phyloP scores from a whole-genome alignment of 345 rosid genomes.

The Eucalyptus regnans region DNA sequence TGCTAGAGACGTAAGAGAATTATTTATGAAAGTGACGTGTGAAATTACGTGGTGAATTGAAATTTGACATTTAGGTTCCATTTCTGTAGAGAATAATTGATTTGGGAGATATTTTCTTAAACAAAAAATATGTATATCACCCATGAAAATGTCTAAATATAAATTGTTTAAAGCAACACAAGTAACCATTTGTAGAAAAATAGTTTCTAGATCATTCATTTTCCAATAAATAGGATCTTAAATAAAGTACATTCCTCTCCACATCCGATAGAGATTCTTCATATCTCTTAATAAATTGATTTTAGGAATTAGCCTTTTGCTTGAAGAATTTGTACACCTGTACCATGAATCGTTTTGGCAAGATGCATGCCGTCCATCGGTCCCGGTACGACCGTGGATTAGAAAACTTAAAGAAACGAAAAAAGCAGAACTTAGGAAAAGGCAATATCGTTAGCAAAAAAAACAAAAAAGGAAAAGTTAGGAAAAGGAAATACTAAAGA shows the following conservation, averaged over 20 bases:
- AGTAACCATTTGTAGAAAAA: background rate
- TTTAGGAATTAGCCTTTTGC: background rate
- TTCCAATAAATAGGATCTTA: background rate
- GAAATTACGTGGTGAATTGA: background rate
- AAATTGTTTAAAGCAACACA: background rate
- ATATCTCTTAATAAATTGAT: background rate
- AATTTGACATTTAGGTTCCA: background rate
- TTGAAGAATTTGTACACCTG: background rate
- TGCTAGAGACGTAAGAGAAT: background rate
- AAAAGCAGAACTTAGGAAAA: background rate
- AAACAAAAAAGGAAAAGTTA: background rate
- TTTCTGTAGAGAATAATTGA: rapidly evolving
- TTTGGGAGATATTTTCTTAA: background rate
- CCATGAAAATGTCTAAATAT: background rate
- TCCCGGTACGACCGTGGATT: background rate
- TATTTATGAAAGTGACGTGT: background rate
- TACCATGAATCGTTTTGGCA: background rate
- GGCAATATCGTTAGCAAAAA: background rate
- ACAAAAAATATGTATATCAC: background rate
- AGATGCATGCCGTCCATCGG: background rate
- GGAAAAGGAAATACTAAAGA: background rate
- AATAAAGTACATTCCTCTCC: background rate
- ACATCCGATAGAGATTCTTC: background rate
- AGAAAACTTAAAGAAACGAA: background rate
- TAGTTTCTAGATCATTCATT: background rate